Evolutionary conservation across 208 protist species (phyloP).

Genomic region (Blastocrithidia nonstop): DNA sequence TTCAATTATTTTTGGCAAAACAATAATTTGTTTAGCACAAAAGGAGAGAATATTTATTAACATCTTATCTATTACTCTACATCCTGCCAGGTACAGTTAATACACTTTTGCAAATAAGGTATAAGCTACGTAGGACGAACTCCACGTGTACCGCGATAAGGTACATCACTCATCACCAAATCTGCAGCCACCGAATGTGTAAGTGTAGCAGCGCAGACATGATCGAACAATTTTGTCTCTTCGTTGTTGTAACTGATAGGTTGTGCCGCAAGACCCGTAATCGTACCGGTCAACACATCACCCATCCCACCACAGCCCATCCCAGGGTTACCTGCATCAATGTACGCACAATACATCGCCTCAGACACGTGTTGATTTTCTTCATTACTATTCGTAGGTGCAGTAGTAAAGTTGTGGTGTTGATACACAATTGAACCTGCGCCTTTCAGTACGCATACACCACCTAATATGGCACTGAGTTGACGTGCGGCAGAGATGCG

Average conservation of each 20-base stretch:
- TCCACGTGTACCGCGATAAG: constrained; percentile 27
- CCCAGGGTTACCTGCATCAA: constrained; percentile 70
- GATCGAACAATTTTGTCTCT: constrained; percentile 11
- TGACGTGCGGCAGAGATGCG: constrained; percentile 26
- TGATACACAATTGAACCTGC: constrained; percentile 42
- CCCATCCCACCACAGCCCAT: constrained; percentile 78
- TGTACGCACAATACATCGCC: constrained; percentile 14
- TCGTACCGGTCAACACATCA: constrained; percentile 59
- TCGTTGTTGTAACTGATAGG: background rate
- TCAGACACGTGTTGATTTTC: background rate
- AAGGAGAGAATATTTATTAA: no score
- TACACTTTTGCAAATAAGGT: constrained; percentile 11
- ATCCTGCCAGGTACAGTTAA: no score
- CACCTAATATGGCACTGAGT: constrained; percentile 25
- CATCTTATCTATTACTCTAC: no score
- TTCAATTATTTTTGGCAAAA: no score
- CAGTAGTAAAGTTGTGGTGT: no score
- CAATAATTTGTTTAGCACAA: no score
- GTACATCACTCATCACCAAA: constrained; percentile 13
- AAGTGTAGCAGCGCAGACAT: constrained; percentile 32
- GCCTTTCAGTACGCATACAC: constrained; percentile 59
- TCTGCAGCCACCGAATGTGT: constrained; percentile 59
- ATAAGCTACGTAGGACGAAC: constrained; percentile 54
- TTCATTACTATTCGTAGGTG: background rate
- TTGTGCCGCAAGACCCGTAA: constrained; percentile 41